Evolutionary conservation across 495 filamentous ascomycete species (phyloP).

Genomic region (Neurospora sp.): DNA sequence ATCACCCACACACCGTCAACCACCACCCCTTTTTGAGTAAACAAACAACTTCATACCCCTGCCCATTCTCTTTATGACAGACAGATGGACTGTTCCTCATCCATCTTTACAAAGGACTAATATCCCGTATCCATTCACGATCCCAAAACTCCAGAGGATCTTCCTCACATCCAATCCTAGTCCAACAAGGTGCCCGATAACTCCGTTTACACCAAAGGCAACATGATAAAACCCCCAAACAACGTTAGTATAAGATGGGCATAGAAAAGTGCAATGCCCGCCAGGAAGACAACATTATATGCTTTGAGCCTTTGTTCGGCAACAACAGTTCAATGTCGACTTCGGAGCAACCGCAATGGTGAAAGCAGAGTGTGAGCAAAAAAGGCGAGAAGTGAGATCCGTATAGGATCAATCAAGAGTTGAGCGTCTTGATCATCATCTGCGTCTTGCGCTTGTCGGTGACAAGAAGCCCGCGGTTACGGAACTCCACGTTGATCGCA

Average conservation of each 20-base stretch:
- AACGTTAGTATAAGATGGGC: not conserved
- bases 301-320: not conserved
- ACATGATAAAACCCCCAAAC: not conserved
- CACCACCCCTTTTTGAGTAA: not conserved
- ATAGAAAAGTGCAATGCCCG: not conserved
- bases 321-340: not conserved
- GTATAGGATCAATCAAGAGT: conserved; percentile 16
- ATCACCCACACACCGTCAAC: not conserved
- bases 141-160: not conserved
- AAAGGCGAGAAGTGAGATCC: not conserved
- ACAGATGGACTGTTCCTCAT: not conserved
- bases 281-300: not conserved
- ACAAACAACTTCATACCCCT: not conserved
- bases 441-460: conserved; percentile 54
- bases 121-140: not conserved
- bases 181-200: not conserved
- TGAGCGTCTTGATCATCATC: conserved; percentile 57
- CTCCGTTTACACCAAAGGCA: not conserved
- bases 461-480: conserved; percentile 52
- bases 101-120: not conserved
- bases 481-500: conserved; percentile 52
- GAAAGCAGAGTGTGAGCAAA: not conserved
- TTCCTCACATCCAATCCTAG: not conserved
- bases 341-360: not conserved
- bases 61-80: not conserved